Evolutionary conservation across 345 rosid species (phyloP).

Genomic region (Populus pruinosa): DNA sequence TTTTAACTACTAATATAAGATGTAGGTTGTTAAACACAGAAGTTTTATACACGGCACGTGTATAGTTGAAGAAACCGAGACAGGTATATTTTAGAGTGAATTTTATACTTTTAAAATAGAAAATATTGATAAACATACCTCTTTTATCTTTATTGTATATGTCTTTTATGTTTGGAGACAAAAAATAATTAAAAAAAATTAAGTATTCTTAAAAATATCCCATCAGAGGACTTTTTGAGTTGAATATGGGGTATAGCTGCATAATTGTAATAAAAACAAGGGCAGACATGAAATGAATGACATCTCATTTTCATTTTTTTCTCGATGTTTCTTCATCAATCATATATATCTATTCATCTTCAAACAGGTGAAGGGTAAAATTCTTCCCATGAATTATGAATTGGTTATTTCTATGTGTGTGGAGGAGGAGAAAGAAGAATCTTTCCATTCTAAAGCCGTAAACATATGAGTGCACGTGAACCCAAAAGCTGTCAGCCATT

Average conservation of each 20-base stretch:
- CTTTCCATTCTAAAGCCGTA: constrained; percentile 14
- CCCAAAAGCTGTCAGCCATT: constrained; percentile 28
- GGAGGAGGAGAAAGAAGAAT: background rate
- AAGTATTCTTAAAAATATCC: too few relatives aligned
- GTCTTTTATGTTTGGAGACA: too few relatives aligned
- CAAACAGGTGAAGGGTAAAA: background rate
- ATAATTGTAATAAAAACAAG: too few relatives aligned
- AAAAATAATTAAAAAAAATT: too few relatives aligned
- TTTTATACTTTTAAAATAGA: too few relatives aligned
- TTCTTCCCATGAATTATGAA: background rate
- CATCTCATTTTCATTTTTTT: background rate
- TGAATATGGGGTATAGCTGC: background rate
- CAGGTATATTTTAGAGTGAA: too few relatives aligned
- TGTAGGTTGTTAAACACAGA: background rate
- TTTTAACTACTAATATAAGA: background rate
- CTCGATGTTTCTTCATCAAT: background rate
- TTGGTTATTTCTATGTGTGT: background rate
- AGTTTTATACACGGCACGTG: background rate
- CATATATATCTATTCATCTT: background rate
- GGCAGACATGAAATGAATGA: background rate
- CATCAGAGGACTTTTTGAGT: background rate
- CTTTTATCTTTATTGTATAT: too few relatives aligned
- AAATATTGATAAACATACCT: too few relatives aligned
- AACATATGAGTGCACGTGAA: constrained; percentile 33
- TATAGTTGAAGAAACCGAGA: too few relatives aligned